phyloP scores from a whole-genome alignment of 306 rosid genomes.

The Prunus kanzakura region DNA sequence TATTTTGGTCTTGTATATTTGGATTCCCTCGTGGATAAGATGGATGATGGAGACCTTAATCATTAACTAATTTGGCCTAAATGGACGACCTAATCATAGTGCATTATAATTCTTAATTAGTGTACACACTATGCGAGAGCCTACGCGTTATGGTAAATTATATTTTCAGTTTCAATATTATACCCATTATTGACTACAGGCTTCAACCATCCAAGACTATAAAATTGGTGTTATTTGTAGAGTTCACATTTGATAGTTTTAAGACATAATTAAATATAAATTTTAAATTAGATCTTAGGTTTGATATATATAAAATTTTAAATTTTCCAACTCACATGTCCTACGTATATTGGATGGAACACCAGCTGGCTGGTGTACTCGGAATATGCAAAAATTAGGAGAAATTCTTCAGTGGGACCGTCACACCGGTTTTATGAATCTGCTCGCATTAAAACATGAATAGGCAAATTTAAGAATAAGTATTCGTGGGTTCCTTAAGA shows the following conservation, averaged over 20 bases:
- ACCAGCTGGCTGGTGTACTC: too few species aligned
- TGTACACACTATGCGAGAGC: not conserved
- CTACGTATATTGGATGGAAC: too few species aligned
- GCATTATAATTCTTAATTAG: not conserved
- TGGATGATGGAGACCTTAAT: not conserved
- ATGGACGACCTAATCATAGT: not conserved
- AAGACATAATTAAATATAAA: not conserved
- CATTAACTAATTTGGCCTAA: slow-evolving; percentile 10
- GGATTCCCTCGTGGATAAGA: slow-evolving; percentile 14
- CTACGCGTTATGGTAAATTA: not conserved
- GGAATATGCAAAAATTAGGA: too few species aligned
- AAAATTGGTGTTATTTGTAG: not conserved
- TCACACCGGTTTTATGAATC: too few species aligned
- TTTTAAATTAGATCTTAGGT: not conserved
- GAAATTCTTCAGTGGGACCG: too few species aligned
- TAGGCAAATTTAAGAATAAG: too few species aligned
- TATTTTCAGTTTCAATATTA: not conserved
- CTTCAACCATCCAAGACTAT: not conserved
- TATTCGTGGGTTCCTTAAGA: too few species aligned
- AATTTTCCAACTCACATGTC: too few species aligned
- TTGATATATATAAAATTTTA: not conserved
- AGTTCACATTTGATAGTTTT: not conserved
- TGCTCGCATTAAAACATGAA: too few species aligned
- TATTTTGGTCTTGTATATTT: not conserved
- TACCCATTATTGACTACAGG: slow-evolving; percentile 5